Conservation (phyloP, 2,329 filamentous ascomycete genomes). For the Phialophora verrucosa region DNA sequence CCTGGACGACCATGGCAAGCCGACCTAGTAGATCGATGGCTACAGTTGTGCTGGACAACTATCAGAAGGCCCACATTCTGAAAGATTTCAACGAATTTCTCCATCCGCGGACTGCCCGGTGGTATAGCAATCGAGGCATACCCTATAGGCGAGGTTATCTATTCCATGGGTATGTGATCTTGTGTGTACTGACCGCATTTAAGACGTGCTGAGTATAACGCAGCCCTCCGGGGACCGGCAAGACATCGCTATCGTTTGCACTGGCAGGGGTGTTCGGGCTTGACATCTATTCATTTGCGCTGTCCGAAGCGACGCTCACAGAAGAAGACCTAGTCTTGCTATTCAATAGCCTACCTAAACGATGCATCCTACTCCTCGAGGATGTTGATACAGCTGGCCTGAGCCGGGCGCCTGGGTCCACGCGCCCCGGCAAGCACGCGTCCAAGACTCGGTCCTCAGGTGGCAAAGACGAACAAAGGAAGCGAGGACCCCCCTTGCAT, state of each 20-base stretch:
- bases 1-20: conserved; percentile 36
- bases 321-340: conserved; percentile 66
- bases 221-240: conserved; percentile 73
- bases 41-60: conserved; percentile 74
- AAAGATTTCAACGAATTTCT: conserved; percentile 79
- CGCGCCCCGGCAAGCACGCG: not conserved
- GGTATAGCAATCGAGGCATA: conserved; percentile 57
- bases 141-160: conserved; percentile 78
- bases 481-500: not conserved
- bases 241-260: conserved; percentile 72
- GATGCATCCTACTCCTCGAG: conserved; percentile 71
- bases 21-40: conserved; percentile 65
- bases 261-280: conserved; percentile 70
- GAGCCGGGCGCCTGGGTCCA: not conserved
- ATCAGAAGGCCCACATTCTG: conserved; percentile 70
- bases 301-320: conserved; percentile 65
- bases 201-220: not conserved
- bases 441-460: not conserved
- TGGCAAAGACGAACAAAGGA: conserved; percentile 5
- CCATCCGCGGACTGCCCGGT: conserved; percentile 24
- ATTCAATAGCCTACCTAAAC: conserved; percentile 65
- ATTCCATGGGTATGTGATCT: conserved; percentile 61
- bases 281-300: conserved; percentile 68
- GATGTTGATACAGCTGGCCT: conserved; percentile 72
- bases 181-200: not conserved